phyloP scores from a whole-genome alignment of 2,329 filamentous ascomycete species.

The Fusarium metavorans region DNA sequence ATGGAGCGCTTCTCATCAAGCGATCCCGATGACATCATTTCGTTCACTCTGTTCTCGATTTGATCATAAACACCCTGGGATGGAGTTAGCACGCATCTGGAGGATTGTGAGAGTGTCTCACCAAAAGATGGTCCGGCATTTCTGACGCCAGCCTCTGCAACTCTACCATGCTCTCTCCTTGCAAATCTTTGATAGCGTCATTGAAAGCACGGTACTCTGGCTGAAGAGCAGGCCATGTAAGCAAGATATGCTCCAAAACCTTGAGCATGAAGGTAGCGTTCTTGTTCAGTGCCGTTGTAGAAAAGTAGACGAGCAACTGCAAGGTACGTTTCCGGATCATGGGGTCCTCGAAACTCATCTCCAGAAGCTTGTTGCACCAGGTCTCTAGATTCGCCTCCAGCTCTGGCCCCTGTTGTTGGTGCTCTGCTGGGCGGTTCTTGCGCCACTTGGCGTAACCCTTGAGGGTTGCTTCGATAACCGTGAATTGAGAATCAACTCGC shows the following conservation, averaged over 20 bases:
- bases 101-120: slow-evolving; percentile 53
- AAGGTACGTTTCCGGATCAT: slow-evolving; percentile 84
- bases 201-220: slow-evolving; percentile 80
- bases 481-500: slow-evolving; percentile 88
- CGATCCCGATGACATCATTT: slow-evolving; percentile 78
- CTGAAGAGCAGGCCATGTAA: slow-evolving; percentile 81
- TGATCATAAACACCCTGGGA: slow-evolving; percentile 83
- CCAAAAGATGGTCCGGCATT: slow-evolving; percentile 90
- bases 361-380: slow-evolving; percentile 80
- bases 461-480: slow-evolving; percentile 87
- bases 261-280: slow-evolving; percentile 86
- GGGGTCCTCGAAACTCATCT: slow-evolving; percentile 83
- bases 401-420: slow-evolving; percentile 64
- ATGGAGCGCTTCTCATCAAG: slow-evolving; percentile 86
- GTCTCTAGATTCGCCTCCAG: slow-evolving; percentile 75
- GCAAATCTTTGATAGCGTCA: slow-evolving; percentile 90
- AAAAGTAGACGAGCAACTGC: slow-evolving; percentile 86
- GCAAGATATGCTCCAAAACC: slow-evolving; percentile 90
- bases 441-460: slow-evolving; percentile 91
- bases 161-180: slow-evolving; percentile 86
- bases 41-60: slow-evolving; percentile 84
- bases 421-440: slow-evolving; percentile 44
- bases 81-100: slow-evolving; percentile 8
- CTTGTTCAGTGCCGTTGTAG: slow-evolving; percentile 81
- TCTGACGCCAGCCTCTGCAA: slow-evolving; percentile 88